A percentile compares a stretch with the other conserved stretches of the same genome.
Conservation (phyloP, 345 rosid species). For the Euclidium syriacum region DNA sequence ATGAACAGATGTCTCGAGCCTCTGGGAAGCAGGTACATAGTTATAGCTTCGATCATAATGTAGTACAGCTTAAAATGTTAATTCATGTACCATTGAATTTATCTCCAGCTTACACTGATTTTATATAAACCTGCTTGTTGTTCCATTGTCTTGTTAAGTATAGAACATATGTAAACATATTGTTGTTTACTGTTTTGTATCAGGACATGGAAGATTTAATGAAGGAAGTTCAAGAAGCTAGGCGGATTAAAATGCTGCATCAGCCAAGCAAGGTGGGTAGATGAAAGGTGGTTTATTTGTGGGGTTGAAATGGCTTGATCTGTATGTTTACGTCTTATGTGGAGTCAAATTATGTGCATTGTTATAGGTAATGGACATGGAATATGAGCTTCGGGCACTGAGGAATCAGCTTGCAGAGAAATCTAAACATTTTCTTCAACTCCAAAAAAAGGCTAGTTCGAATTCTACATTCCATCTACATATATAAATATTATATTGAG, state of each 20-base stretch:
- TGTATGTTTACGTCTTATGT: not conserved
- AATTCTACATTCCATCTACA: not conserved
- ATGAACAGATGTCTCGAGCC: constrained; percentile 69
- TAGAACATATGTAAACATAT: not conserved
- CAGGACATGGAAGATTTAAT: constrained; percentile 87
- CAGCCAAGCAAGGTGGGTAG: constrained; percentile 90
- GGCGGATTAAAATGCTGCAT: constrained; percentile 98
- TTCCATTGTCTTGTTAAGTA: not conserved
- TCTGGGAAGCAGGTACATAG: constrained; percentile 60
- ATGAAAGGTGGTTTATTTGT: not conserved
- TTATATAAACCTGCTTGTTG: not conserved
- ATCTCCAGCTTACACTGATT: not conserved
- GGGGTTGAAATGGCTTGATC: not conserved
- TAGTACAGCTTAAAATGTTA: not conserved
- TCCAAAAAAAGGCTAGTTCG: constrained; percentile 61
- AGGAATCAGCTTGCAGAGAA: constrained; percentile 81
- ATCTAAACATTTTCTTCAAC: constrained; percentile 62
- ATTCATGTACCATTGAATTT: not conserved
- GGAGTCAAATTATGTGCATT: not conserved
- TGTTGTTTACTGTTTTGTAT: constrained; percentile 17
- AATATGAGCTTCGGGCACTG: constrained; percentile 73
- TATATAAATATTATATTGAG: not conserved
- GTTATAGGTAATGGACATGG: constrained; percentile 91
- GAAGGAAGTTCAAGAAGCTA: constrained; percentile 99
- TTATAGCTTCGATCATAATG: not conserved